phyloP scores from a whole-genome alignment of 83 land plant species.

The Isoetes engelmannii region DNA sequence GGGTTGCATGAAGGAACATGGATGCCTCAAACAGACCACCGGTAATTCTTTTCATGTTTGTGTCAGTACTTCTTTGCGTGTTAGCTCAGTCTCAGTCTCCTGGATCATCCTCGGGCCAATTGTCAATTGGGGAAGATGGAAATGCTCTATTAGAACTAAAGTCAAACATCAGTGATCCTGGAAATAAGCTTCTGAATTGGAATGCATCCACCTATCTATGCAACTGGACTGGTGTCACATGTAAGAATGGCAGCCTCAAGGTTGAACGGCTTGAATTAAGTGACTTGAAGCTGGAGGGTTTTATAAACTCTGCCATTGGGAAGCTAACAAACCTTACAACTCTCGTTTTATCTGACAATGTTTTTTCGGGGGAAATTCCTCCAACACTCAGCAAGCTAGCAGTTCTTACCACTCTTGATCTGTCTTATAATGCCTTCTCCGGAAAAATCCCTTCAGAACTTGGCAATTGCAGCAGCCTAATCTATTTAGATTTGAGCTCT shows the following conservation, averaged over 20 bases:
- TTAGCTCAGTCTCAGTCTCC: no score
- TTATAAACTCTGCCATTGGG: constrained; percentile 34
- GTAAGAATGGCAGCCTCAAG: constrained; percentile 1
- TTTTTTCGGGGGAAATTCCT: constrained; percentile 25
- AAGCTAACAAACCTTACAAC: constrained; percentile 19
- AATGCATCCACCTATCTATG: constrained; percentile 5
- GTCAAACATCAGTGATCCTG: constrained; percentile 9
- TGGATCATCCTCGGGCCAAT: no score
- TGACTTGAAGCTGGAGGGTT: constrained; percentile 12
- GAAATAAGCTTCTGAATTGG: constrained; percentile 5
- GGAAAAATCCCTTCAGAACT: constrained; percentile 50
- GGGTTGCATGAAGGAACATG: no score
- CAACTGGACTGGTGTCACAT: constrained; percentile 16
- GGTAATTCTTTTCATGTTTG: no score
- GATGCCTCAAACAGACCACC: no score
- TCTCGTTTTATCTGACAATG: constrained; percentile 37
- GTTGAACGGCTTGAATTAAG: no score
- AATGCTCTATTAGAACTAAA: constrained; percentile 13
- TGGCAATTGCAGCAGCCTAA: constrained; percentile 45
- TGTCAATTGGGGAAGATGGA: constrained; percentile 5
- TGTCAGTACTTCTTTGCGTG: no score
- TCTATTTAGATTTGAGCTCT: constrained; percentile 41
- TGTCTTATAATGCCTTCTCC: constrained; percentile 39
- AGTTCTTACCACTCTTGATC: constrained; percentile 41
- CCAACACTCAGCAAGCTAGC: constrained; percentile 21